Percentiles rank a stretch among this genome's conserved stretches.
phyloP scores from a whole-genome alignment of 2,329 filamentous ascomycete species.

The Ceratocystis alfenasii region DNA sequence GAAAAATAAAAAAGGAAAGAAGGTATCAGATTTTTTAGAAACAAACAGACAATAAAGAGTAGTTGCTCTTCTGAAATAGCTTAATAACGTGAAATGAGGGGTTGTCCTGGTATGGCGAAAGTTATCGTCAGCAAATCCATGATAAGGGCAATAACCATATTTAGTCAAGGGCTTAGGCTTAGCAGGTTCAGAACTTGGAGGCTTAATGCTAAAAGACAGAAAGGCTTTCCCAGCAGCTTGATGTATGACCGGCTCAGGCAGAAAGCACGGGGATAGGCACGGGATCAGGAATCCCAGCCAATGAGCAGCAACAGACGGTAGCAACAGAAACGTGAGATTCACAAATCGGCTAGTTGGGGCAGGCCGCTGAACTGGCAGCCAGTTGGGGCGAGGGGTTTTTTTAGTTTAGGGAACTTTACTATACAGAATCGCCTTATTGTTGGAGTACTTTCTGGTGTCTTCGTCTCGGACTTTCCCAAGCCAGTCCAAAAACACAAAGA shows the following conservation, averaged over 20 bases:
- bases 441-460: too few species aligned
- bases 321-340: too few species aligned
- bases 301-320: not conserved
- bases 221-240: not conserved
- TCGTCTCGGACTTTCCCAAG: not conserved
- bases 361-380: too few species aligned
- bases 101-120: not conserved
- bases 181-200: too few species aligned
- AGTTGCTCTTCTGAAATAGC: not conserved
- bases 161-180: too few species aligned
- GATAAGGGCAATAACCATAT: constrained; percentile 7
- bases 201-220: too few species aligned
- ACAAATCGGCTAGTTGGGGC: too few species aligned
- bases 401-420: too few species aligned
- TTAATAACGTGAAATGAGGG: not conserved
- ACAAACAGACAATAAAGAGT: constrained; percentile 9
- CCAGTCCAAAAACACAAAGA: not conserved
- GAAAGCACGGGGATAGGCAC: constrained; percentile 1
- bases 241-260: not conserved
- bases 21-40: not conserved
- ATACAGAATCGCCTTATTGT: too few species aligned
- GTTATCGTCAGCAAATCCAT: constrained; percentile 2
- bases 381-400: too few species aligned
- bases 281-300: not conserved
- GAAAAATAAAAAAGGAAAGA: not conserved